Conservation (phyloP, 1,139 yeast species). For the Yarrowia galli region DNA sequence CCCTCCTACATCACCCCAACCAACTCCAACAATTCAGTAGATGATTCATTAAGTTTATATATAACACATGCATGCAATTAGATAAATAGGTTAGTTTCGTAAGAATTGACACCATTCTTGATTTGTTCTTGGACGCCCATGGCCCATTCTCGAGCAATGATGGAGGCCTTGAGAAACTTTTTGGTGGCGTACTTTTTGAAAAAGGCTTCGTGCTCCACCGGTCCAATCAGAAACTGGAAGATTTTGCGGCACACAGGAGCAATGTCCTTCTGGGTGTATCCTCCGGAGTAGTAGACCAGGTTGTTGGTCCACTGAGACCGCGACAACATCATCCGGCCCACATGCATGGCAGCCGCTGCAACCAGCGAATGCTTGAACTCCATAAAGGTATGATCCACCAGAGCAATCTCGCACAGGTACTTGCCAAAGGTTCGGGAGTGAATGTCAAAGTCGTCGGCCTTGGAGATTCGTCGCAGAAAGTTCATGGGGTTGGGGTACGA, state of each 20-base stretch:
- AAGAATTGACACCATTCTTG: conserved; percentile 33
- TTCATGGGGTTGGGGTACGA: conserved; percentile 95
- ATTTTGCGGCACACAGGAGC: conserved; percentile 74
- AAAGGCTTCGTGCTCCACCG: conserved; percentile 92
- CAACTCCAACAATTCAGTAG: conserved; percentile 6
- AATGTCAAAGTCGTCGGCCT: conserved; percentile 94
- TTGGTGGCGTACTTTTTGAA: conserved; percentile 93
- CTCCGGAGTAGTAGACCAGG: conserved; percentile 88
- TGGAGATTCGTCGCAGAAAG: conserved; percentile 87
- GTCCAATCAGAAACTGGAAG: conserved; percentile 77
- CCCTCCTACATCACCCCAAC: too few relatives aligned
- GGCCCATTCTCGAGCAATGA: conserved; percentile 92
- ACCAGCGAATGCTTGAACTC: conserved; percentile 82
- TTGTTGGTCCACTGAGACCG: conserved; percentile 70
- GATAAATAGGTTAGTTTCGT: conserved; percentile 38
- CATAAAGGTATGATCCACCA: conserved; percentile 81
- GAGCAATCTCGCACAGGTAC: conserved; percentile 80
- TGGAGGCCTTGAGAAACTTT: conserved; percentile 89
- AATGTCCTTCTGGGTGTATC: conserved; percentile 78
- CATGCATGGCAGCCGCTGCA: conserved; percentile 91
- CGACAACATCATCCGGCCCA: conserved; percentile 79
- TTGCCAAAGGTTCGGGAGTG: conserved; percentile 92
- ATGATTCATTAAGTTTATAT: conserved; percentile 32
- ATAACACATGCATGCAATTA: conserved; percentile 37
- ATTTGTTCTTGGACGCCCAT: conserved; percentile 30